These are phyloP conservation scores for Poteriospumella lacustris DNA, from an alignment of 108 stramenopile genomes.

Conservation along the genomic window DNA sequence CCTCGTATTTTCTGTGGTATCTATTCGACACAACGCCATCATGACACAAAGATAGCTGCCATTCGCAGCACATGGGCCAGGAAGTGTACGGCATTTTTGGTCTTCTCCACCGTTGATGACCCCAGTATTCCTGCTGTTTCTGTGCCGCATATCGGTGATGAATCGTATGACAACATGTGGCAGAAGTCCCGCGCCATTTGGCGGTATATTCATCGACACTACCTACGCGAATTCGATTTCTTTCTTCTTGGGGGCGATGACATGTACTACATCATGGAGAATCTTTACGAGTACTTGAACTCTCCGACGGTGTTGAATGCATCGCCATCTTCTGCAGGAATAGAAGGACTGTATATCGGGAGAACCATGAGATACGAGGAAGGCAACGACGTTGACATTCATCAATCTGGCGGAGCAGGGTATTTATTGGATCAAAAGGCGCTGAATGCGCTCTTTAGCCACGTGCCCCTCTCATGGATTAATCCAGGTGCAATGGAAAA, in stretches of 20 bases:
- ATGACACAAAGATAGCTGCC: too few species aligned
- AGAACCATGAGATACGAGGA: too few species aligned
- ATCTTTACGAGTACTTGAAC: conserved; percentile 67
- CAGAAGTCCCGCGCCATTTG: conserved; percentile 57
- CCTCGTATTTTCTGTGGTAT: too few species aligned
- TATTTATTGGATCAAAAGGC: conserved; percentile 88
- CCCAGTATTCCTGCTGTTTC: conserved; percentile 51
- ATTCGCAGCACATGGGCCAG: conserved; percentile 64
- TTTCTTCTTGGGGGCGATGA: conserved; percentile 49
- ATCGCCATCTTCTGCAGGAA: too few species aligned
- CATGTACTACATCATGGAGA: conserved; percentile 70
- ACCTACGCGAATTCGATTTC: conserved; percentile 44
- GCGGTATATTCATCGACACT: conserved; percentile 41
- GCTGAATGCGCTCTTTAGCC: too few species aligned
- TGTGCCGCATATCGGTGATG: conserved; percentile 59
- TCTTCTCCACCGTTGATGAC: conserved; percentile 70
- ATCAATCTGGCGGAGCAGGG: conserved; percentile 86
- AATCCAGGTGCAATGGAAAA: too few species aligned
- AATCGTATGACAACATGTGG: conserved; percentile 69
- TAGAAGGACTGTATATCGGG: too few species aligned
- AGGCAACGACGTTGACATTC: too few species aligned
- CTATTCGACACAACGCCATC: too few species aligned
- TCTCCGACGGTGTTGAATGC: too few species aligned
- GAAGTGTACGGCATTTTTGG: conserved; percentile 86
- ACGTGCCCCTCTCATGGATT: too few species aligned